Base-by-base conservation (phyloP, 106 monocot genomes). In the Xerophyta viscosa region DNA sequence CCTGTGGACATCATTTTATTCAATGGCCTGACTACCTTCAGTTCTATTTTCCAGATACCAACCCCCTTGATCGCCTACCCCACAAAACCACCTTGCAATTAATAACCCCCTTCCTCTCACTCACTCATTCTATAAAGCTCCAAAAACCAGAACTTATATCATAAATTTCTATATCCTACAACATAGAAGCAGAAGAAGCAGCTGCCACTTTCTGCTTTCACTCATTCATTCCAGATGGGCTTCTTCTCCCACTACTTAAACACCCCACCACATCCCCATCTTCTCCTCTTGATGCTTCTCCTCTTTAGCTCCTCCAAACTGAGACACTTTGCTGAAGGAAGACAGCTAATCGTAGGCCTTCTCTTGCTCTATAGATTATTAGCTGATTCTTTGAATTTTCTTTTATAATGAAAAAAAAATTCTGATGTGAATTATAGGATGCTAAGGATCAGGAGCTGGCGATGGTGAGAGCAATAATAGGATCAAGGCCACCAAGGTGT, bases 401-500 rank as follows among this genome's bases (percentile, higher is more conserved):
- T 39, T 3, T 39, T 8, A 39, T 10, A 39, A 7, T 39, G 39
- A 15, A 12, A 39, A 39, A 39, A 15, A 39, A 39, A 7, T 12
- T 12, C 3, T n/a, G n/a, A n/a, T n/a, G n/a, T n/a, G n/a, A n/a
- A n/a, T n/a, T n/a, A n/a, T n/a, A n/a, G n/a, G n/a, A n/a, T n/a
- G n/a, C n/a, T n/a, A n/a, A 39, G 10, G 39, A 39, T 39, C 39
- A 39, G 15, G 39, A 39, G 39, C 15, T 39, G 39, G 39, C 39
- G 26, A 48, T 44, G 39, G 54, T 56, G 63, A 63, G 62, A 50
- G 33, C 47, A 0, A 46, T 76, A 66, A 69, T 79, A 10, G 88
- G 88, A 8, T 88, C 79, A 18, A 82, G 72, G 66, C 88, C 88
- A 33, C 82, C 82, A 30, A 54, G 56, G 8, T 88, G 88, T 58